Evolutionary conservation across 2,329 filamentous ascomycete genomes (phyloP).

Genomic region (Aspergillus japonicus): DNA sequence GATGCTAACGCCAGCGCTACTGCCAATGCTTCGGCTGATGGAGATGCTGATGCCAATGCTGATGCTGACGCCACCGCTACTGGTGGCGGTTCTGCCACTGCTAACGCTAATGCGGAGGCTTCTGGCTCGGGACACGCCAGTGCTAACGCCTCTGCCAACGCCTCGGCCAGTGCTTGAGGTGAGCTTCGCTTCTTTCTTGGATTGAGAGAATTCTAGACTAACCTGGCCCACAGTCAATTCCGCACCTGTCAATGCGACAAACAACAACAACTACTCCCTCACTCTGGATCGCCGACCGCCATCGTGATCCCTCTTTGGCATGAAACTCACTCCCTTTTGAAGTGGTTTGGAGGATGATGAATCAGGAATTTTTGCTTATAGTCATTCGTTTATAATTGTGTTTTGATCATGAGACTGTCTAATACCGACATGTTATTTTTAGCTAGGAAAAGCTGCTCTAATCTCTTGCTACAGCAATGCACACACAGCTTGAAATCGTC

Average conservation of each 20-base stretch:
- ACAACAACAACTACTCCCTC: background rate
- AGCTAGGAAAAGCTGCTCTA: background rate
- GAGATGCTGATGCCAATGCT: conserved; percentile 4
- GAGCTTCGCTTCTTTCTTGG: background rate
- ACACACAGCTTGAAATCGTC: background rate
- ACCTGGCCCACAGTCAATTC: background rate
- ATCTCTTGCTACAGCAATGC: background rate
- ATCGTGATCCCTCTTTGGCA: background rate
- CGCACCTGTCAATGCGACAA: background rate
- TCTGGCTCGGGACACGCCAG: background rate
- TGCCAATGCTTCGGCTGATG: conserved; percentile 1
- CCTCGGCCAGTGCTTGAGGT: background rate
- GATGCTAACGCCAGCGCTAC: conserved; percentile 3
- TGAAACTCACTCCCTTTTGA: background rate
- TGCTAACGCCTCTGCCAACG: background rate
- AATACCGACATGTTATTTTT: background rate
- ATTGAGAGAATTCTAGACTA: background rate
- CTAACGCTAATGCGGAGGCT: conserved; percentile 10
- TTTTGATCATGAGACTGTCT: background rate
- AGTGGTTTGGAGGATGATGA: background rate
- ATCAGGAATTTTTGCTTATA: background rate
- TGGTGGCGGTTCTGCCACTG: conserved; percentile 5
- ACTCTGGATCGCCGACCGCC: background rate
- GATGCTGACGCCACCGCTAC: conserved; percentile 2
- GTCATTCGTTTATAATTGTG: background rate